These are phyloP conservation scores for Chimonanthus salicifolius DNA, from an alignment of 164 flowering plant genomes.

Conservation along the genomic window DNA sequence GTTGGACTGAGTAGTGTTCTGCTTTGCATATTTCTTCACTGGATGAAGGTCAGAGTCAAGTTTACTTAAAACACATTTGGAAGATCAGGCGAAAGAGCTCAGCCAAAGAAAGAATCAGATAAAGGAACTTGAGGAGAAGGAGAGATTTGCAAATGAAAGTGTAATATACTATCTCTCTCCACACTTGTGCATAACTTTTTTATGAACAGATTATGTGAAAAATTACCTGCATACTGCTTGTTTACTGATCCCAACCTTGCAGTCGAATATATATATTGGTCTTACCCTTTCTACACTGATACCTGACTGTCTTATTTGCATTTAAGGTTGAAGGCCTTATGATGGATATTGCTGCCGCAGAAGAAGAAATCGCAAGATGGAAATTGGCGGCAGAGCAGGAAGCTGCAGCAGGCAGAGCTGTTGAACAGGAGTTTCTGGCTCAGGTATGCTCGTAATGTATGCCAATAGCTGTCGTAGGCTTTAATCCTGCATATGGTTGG, in stretches of 20 bases:
- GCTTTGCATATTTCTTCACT: conserved; percentile 22
- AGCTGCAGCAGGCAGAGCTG: conserved; percentile 89
- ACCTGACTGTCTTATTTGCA: neutral
- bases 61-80: conserved; percentile 62
- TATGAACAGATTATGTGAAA: neutral
- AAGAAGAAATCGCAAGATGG: conserved; percentile 96
- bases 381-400: conserved; percentile 95
- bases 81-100: conserved; percentile 76
- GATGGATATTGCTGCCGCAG: conserved; percentile 90
- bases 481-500: neutral
- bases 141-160: conserved; percentile 79
- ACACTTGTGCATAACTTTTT: neutral
- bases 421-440: conserved; percentile 68
- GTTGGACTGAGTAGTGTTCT: conserved; percentile 11
- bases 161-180: conserved; percentile 27
- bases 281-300: neutral
- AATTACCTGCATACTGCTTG: neutral
- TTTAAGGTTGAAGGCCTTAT: conserved; percentile 89
- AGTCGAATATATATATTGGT: neutral
- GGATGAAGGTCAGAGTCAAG: conserved; percentile 78
- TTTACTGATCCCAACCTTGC: neutral
- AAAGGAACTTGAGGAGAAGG: conserved; percentile 86
- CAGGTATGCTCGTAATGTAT: conserved; percentile 40
- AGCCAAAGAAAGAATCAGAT: conserved; percentile 48
- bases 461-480: neutral